Conservation (phyloP, 352 stramenopile species). For the Pythium guiyangense region DNA sequence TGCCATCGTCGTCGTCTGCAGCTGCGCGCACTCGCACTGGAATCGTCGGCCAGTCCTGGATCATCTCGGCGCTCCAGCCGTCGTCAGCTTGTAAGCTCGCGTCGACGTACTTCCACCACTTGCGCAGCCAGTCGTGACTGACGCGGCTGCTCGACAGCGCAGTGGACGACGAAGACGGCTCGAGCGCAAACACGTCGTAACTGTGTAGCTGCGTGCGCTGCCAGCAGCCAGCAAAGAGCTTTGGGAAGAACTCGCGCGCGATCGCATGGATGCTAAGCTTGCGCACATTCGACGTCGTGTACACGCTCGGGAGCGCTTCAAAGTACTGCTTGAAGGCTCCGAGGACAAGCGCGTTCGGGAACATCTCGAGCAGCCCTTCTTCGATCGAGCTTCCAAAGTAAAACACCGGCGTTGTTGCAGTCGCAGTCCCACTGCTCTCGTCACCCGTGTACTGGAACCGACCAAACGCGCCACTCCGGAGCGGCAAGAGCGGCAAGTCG, state of each 20-base stretch:
- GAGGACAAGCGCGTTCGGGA: constrained; percentile 33
- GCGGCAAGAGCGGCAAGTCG: constrained; percentile 35
- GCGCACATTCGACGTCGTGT: constrained; percentile 42
- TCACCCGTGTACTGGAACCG: constrained; percentile 14
- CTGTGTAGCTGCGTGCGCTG: constrained; percentile 11
- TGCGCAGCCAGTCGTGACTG: constrained; percentile 36
- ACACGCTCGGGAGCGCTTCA: constrained; percentile 34
- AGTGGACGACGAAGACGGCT: constrained; percentile 3
- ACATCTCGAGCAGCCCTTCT: constrained; percentile 41
- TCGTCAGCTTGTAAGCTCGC: constrained; percentile 23
- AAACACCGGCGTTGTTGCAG: constrained; percentile 8
- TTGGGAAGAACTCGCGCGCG: constrained; percentile 35
- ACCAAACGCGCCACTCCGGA: constrained; percentile 41
- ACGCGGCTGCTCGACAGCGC: constrained; percentile 2
- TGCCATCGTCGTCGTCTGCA: constrained; percentile 3
- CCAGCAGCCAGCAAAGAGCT: constrained; percentile 31
- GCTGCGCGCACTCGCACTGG: constrained; percentile 17
- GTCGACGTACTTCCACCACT: constrained; percentile 53
- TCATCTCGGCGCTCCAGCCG: constrained; percentile 19
- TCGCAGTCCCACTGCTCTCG: background rate
- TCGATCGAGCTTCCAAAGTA: constrained; percentile 45
- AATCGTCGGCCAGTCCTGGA: constrained; percentile 36
- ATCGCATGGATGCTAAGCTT: constrained; percentile 27
- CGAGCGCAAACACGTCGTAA: constrained; percentile 26
- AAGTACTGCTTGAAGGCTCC: constrained; percentile 38